phyloP scores from a whole-genome alignment of 441 rosid genomes.

The Populus hybrid region DNA sequence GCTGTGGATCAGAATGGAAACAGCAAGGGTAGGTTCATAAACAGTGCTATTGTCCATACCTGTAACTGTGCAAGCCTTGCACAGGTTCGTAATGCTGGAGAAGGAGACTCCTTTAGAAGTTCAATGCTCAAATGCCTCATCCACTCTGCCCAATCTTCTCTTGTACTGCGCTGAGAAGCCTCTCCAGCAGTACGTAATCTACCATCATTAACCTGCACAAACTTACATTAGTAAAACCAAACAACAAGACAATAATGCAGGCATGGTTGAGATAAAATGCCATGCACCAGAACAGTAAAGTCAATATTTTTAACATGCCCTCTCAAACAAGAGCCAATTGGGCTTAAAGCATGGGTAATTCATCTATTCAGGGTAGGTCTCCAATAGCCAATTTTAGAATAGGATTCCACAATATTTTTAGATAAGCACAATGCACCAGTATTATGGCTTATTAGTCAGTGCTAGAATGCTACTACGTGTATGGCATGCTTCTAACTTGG shows the following conservation, averaged over 20 bases:
- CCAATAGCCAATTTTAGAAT: neutral
- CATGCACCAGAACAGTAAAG: neutral
- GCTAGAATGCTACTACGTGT: neutral
- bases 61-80: slow-evolving; percentile 98
- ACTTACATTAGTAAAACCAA: neutral
- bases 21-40: slow-evolving; percentile 12
- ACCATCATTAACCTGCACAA: slow-evolving; percentile 81
- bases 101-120: slow-evolving; percentile 96
- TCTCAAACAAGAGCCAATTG: neutral
- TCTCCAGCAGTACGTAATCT: slow-evolving; percentile 96
- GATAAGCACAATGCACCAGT: neutral
- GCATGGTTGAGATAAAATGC: neutral
- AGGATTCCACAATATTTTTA: neutral
- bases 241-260: neutral
- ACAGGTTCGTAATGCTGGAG: slow-evolving; percentile 97
- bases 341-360: neutral
- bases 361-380: neutral
- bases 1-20: slow-evolving; percentile 30
- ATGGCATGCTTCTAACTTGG: neutral
- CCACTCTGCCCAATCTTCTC: slow-evolving; percentile 99
- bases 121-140: slow-evolving; percentile 99
- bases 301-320: neutral
- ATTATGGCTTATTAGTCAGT: neutral
- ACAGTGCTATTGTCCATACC: slow-evolving; percentile 40
- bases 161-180: slow-evolving; percentile 99